Evolutionary conservation across 148 eudicot genomes (phyloP).

Genomic region (Cornus kousa): DNA sequence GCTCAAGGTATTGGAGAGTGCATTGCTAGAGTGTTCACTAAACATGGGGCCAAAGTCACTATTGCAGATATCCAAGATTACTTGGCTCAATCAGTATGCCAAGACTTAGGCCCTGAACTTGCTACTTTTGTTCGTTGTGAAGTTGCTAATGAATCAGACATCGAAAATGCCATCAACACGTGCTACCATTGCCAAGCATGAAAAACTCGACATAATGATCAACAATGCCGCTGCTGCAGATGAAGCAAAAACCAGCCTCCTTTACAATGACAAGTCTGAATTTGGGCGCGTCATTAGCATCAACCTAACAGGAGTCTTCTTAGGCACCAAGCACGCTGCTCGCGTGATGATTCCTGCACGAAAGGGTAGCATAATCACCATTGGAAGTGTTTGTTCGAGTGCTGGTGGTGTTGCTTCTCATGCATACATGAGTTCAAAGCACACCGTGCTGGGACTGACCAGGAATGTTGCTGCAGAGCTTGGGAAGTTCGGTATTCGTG

Average conservation of each 20-base stretch:
- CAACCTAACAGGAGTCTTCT: constrained; percentile 30
- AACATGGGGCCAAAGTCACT: constrained; percentile 34
- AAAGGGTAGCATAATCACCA: constrained; percentile 28
- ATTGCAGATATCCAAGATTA: constrained; percentile 37
- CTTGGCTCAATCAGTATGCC: constrained; percentile 26
- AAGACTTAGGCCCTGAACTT: constrained; percentile 20
- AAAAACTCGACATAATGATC: constrained; percentile 38
- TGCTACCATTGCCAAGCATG: constrained; percentile 16
- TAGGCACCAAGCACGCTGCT: constrained; percentile 44
- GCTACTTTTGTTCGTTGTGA: constrained; percentile 36
- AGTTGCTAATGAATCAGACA: constrained; percentile 24
- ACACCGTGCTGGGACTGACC: constrained; percentile 31
- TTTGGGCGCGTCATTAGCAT: constrained; percentile 25
- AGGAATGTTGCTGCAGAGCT: constrained; percentile 35
- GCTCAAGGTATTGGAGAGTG: constrained; percentile 37
- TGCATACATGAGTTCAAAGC: constrained; percentile 30
- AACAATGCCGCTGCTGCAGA: constrained; percentile 29
- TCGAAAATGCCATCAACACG: constrained; percentile 27
- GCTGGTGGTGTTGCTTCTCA: constrained; percentile 25
- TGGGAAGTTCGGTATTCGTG: constrained; percentile 33
- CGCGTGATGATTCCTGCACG: constrained; percentile 32
- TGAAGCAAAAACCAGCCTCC: constrained; percentile 9
- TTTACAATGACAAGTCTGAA: constrained; percentile 14
- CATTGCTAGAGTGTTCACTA: constrained; percentile 23
- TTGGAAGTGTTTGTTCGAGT: constrained; percentile 18